Evolutionary conservation across 257 asterid species (phyloP), one percentile per base, ranked within the genome.

Genomic region (Scutellaria baicalensis): DNA sequence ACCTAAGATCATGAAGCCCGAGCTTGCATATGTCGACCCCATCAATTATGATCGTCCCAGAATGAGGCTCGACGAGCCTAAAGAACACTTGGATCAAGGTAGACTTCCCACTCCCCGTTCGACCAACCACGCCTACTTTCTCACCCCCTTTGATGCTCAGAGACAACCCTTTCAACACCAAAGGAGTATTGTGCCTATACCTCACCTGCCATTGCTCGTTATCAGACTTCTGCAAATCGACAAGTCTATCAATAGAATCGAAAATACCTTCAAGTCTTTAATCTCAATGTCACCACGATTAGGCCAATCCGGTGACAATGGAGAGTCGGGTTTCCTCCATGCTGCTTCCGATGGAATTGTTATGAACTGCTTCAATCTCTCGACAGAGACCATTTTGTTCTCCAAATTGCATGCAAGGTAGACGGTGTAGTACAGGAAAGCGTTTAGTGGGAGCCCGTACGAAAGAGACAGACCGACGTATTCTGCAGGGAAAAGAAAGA

Each of bases 81-180:
- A 90, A 90, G 75, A 90, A 77, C 52, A 86, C 93, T 70, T 84
- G 91, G 72, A 86, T 84, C 59, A 90, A 69, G 10, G 97, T 90
- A 0, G 95, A 85, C 76, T 90, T 90, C 33, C 97, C 97, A 70
- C 97, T 67, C 4, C 97, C 97, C 1, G 97, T 90, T 43, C 97
- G 77, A 11, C 97, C 97, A 76, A 90, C 97, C 4, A 90, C 77
- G 4, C 97, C 97, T 38, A 88, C 77, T 56, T 81, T 88, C 48
- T 84, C 91, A 3, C 95, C 95, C 12, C 93, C 95, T 0, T 38
- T 23, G 50, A 88, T 86, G 79, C 75, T 78, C 8, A 84, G 79
- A 2, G 86, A 69, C 18, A 90, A 74, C 31, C 96, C 97, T 80
- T 81, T 86, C 33, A 90, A 71, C 51, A 90, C 92, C 70, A 88